phyloP scores from a whole-genome alignment of 345 rosid species.

The Hibiscus mutabilis region DNA sequence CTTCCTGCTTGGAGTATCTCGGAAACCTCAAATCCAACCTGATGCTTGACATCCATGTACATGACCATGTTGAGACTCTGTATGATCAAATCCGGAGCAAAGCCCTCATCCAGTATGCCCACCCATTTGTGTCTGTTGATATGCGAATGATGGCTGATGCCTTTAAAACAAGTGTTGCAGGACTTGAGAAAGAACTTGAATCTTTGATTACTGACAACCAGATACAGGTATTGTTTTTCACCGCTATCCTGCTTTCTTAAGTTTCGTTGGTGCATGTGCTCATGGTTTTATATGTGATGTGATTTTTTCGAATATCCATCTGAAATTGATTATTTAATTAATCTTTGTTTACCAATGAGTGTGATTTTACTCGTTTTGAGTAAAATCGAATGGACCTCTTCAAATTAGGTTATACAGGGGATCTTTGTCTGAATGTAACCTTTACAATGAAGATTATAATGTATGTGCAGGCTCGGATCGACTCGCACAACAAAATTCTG shows the following conservation, averaged over 20 bases:
- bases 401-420: background rate
- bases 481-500: slow-evolving; percentile 94
- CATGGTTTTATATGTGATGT: background rate
- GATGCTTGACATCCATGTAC: slow-evolving; percentile 86
- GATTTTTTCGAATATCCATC: background rate
- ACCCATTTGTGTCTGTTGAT: slow-evolving; percentile 95
- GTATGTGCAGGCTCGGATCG: slow-evolving; percentile 79
- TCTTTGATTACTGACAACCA: slow-evolving; percentile 87
- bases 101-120: slow-evolving; percentile 93
- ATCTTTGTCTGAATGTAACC: background rate
- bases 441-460: slow-evolving; percentile 1
- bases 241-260: background rate
- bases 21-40: slow-evolving; percentile 79
- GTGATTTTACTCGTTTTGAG: background rate
- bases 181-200: slow-evolving; percentile 83
- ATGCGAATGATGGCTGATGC: slow-evolving; percentile 95
- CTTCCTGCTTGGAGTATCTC: slow-evolving; percentile 85
- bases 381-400: too few species aligned
- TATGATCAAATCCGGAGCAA: slow-evolving; percentile 92
- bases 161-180: slow-evolving; percentile 77
- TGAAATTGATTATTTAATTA: background rate
- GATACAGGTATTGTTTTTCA: slow-evolving; percentile 57
- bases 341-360: background rate
- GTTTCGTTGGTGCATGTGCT: background rate
- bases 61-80: slow-evolving; percentile 73